These are phyloP conservation scores for Vigna radiata DNA, from an alignment of 306 rosid species.

Conservation along the genomic window DNA sequence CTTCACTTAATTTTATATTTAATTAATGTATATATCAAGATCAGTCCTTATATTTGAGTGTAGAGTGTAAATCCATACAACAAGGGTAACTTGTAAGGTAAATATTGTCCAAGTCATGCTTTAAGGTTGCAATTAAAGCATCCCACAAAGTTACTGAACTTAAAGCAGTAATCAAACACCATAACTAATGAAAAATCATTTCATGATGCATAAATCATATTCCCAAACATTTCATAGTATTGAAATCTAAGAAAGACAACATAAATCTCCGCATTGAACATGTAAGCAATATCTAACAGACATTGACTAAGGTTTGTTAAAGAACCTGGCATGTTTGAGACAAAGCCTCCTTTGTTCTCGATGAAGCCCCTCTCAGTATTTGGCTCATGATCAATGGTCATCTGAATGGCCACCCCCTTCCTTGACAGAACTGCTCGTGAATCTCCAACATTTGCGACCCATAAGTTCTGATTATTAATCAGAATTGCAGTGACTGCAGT, in stretches of 20 bases:
- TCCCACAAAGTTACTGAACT: too few relatives aligned
- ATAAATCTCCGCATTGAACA: conserved; percentile 18
- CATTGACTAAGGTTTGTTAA: conserved; percentile 38
- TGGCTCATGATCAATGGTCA: conserved; percentile 80
- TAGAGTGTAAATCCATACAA: not conserved
- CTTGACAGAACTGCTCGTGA: conserved; percentile 82
- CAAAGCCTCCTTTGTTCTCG: conserved; percentile 88
- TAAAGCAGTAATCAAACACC: not conserved
- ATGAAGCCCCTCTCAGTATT: conserved; percentile 81
- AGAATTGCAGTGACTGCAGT: conserved; percentile 83
- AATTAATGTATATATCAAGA: not conserved
- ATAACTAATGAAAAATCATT: too few relatives aligned
- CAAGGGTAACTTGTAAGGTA: not conserved
- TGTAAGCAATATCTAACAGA: conserved; percentile 32
- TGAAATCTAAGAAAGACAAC: conserved; percentile 17
- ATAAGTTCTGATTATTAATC: conserved; percentile 62
- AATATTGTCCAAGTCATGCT: not conserved
- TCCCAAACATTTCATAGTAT: conserved; percentile 23
- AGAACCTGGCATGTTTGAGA: conserved; percentile 95
- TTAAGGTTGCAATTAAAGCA: too few relatives aligned
- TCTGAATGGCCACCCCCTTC: conserved; percentile 69
- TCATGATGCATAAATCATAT: not conserved
- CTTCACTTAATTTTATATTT: not conserved
- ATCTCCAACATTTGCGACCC: conserved; percentile 82
- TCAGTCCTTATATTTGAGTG: not conserved